Base-by-base conservation (phyloP, 2,329 filamentous ascomycete species). In the Ophiostoma australiae region DNA sequence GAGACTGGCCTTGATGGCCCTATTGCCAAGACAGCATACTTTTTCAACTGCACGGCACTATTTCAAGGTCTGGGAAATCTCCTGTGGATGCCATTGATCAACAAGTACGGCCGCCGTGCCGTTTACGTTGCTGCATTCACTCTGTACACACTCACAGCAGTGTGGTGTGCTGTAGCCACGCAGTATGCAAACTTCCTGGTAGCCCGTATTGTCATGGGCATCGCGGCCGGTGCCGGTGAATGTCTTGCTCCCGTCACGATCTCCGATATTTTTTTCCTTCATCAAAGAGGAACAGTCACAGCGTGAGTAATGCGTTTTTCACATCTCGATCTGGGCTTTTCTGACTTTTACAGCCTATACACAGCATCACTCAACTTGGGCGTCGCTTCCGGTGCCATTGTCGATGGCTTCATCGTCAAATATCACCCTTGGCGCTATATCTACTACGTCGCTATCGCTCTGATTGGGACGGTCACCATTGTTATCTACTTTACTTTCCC, bases 241-340 rank as follows among this genome's bases (percentile, higher is more conserved):
- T 83, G 81, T 0, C 78, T 83, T 74, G 76, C 83, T 1, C 84
- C 84, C 0, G 78, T 85, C 8, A 85, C 84, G 0, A 85, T 87
- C 66, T 79, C 84, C 2, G 85, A 87, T 73, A 77, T 87, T 39
- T 87, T 87, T 77, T 87, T 86, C 75, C 77, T 87, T 20, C 85
- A 88, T 72, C 83, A 88, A 74, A 79, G 86, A 69, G 85, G 84
- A 1, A 77, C 80, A 1, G 78, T 84, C 58, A 87, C 86, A 83
- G 81, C 83, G 72, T 73, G 15, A 44, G 71, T 74, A n/a, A 31
- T 74, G 80, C 13, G 82, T 82, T 73, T 81, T 67, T 37, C 4
- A 27, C 7, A 67, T 66, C 15, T 61, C 41, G 11, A 23, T 3
- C 23, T 52, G 23, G 2, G 41, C 37, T 52, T 11, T 37, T 23